A percentile compares a stretch with the other conserved stretches of the same genome.
Evolutionary conservation across 768 basidiomycete species (phyloP).

Genomic region (Porpolomopsis calyptriformis): DNA sequence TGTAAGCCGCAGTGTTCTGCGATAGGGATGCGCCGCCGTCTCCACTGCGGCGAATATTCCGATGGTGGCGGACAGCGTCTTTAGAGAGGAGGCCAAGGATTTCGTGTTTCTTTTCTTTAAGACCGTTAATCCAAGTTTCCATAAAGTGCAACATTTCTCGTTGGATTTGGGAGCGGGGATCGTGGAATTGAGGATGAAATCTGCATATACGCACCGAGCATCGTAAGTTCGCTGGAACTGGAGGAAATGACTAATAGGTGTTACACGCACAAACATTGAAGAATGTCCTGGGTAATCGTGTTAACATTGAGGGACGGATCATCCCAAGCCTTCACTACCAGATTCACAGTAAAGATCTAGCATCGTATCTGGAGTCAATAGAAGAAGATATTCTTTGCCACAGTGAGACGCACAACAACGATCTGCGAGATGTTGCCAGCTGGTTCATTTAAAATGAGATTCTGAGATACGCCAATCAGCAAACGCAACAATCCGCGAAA

Average conservation of each 20-base stretch:
- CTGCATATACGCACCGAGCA: conserved; percentile 23
- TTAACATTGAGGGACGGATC: conserved; percentile 50
- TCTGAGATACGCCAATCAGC: conserved; percentile 29
- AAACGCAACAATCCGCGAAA: not conserved
- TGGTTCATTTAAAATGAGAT: conserved; percentile 73
- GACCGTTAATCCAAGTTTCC: conserved; percentile 46
- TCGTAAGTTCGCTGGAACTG: not conserved
- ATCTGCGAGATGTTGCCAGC: conserved; percentile 65
- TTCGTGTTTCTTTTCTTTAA: conserved; percentile 37
- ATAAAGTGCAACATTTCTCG: conserved; percentile 66
- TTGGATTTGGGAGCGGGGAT: conserved; percentile 52
- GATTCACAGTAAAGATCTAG: conserved; percentile 52
- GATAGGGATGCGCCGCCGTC: conserved; percentile 38
- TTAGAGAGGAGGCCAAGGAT: conserved; percentile 51
- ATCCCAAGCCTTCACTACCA: conserved; percentile 78
- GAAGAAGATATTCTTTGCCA: not conserved
- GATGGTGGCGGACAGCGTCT: conserved; percentile 57
- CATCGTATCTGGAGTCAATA: conserved; percentile 1
- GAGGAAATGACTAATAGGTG: not conserved
- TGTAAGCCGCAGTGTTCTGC: conserved; percentile 38
- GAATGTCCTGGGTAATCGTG: conserved; percentile 47
- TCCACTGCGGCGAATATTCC: conserved; percentile 52
- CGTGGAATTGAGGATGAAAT: conserved; percentile 80
- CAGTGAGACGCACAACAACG: conserved; percentile 41
- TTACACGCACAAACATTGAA: conserved; percentile 51